Percentiles rank a stretch among this genome's conserved stretches.
Evolutionary conservation across 805 yeast species (phyloP).

Genomic region (Spathaspora boniae): DNA sequence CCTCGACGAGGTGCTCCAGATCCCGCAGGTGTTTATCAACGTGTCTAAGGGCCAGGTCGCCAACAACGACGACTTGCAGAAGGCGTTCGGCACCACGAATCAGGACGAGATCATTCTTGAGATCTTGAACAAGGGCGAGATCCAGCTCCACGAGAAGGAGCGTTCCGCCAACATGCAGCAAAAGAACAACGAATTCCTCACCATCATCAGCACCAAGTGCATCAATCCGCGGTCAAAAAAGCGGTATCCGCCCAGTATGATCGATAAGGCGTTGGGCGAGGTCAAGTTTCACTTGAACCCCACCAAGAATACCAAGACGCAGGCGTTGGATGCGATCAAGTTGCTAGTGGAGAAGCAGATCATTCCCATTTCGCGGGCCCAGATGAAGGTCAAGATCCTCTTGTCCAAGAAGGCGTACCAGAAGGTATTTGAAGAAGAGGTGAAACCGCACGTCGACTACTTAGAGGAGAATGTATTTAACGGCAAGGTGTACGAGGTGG

Average conservation of each 20-base stretch:
- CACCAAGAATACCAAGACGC: conserved; percentile 73
- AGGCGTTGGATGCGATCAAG: conserved; percentile 89
- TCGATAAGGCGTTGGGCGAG: conserved; percentile 78
- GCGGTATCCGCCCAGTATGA: conserved; percentile 92
- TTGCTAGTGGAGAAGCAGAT: conserved; percentile 72
- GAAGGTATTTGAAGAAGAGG: conserved; percentile 27
- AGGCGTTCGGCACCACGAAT: conserved; percentile 73
- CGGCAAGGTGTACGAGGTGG: conserved; percentile 38
- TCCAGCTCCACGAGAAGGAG: conserved; percentile 92
- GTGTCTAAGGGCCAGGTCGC: conserved; percentile 96
- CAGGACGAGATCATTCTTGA: conserved; percentile 72
- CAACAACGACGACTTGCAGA: conserved; percentile 72
- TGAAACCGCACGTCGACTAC: conserved; percentile 32
- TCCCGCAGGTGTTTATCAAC: conserved; percentile 89
- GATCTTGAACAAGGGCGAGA: conserved; percentile 86
- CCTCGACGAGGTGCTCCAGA: conserved; percentile 91
- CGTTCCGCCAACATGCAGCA: conserved; percentile 71
- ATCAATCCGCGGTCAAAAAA: conserved; percentile 86
- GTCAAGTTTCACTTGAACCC: conserved; percentile 76
- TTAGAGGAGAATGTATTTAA: conserved; percentile 46
- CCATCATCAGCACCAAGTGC: conserved; percentile 82
- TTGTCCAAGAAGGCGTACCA: conserved; percentile 53
- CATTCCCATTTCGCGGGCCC: conserved; percentile 91
- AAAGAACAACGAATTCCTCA: conserved; percentile 76
- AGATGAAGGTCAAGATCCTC: conserved; percentile 78